A percentile compares a stretch with the other conserved stretches of the same genome.
Evolutionary conservation across 345 rosid species (phyloP).

Genomic region (Pelargonium nanum): DNA sequence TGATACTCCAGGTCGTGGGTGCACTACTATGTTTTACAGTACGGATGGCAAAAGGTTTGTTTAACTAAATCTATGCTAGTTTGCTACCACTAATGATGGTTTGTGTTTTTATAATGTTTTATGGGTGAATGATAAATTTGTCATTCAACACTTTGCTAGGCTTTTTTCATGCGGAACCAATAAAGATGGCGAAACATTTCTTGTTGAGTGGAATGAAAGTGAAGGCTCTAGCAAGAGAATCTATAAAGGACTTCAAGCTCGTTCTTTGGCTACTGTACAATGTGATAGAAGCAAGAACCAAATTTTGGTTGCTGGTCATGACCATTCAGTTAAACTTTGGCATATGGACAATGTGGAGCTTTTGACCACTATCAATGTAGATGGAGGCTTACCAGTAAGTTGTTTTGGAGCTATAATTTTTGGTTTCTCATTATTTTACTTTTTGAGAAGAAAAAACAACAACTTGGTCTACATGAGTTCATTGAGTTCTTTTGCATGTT

Average conservation of each 20-base stretch:
- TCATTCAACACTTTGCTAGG: conserved; percentile 9
- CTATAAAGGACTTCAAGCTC: conserved; percentile 24
- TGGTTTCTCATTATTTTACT: not conserved
- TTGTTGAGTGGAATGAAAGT: conserved; percentile 31
- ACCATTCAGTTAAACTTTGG: conserved; percentile 27
- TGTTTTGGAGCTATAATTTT: not conserved
- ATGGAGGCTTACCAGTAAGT: conserved; percentile 34
- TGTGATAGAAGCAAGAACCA: conserved; percentile 19
- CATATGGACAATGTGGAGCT: conserved; percentile 26
- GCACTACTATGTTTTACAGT: conserved; percentile 27
- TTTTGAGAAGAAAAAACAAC: not conserved
- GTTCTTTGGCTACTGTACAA: conserved; percentile 16
- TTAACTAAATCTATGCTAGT: conserved; percentile 2
- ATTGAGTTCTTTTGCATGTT: not conserved
- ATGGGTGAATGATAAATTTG: not conserved
- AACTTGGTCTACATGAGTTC: not conserved
- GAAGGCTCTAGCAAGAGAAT: conserved; percentile 24
- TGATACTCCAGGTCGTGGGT: conserved; percentile 27
- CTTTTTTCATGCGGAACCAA: conserved; percentile 32
- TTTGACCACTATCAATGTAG: conserved; percentile 24
- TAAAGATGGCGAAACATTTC: conserved; percentile 28
- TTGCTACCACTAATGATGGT: conserved; percentile 3
- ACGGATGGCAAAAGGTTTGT: conserved; percentile 17
- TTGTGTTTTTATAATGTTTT: not conserved
- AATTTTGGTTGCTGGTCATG: conserved; percentile 33